Base-by-base conservation (phyloP, 2,329 filamentous ascomycete genomes). In the Penicillium sp. region DNA sequence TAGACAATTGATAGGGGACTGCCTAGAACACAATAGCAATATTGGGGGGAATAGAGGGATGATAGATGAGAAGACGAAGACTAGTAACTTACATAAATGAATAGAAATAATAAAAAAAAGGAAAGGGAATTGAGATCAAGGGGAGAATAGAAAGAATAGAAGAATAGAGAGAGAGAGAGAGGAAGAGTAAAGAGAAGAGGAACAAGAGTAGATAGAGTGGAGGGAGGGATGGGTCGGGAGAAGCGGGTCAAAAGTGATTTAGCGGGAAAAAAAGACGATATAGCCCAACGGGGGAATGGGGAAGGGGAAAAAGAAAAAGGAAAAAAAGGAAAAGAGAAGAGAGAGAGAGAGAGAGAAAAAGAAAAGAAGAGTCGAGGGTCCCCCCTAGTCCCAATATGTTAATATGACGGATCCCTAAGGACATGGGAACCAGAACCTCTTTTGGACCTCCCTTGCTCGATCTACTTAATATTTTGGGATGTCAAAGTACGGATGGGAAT, bases 341-440 rank as follows among this genome's bases (percentile, higher is more conserved):
- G 29, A 11, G 29, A 60, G 46, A 51, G 57, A 29, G 57, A 51
- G 57, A 29, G 57, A 63, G 40, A 47, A 65, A 44, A 56, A 57
- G 62, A 67, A 69, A 16, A 16, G 11, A 33, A 65, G 65, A 60
- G 62, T 68, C 67, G 61, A 71, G 65, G 68, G 71, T 72, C 66
- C 70, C 70, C 70, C 72, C 72, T 74, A 74, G 71, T 74, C 71
- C 71, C 68, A 65, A 74, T 73, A 65, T 67, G 71, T 74, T 70
- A 72, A 73, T 72, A 74, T 74, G 71, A 73, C 71, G 71, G 71
- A 72, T 73, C 70, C 69, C 68, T 65, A 70, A 39, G n/a, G 44
- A 47, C 31, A 47, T 52, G 11, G 31, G 31, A 52, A 45, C 45
- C 39, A 47, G 52, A 52, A 55, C 52, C 53, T 52, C 39, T 38